Evolutionary conservation across 108 stramenopile species (phyloP), one percentile per base, ranked within the genome.

Genomic region (Aureococcus anophagefferens): DNA sequence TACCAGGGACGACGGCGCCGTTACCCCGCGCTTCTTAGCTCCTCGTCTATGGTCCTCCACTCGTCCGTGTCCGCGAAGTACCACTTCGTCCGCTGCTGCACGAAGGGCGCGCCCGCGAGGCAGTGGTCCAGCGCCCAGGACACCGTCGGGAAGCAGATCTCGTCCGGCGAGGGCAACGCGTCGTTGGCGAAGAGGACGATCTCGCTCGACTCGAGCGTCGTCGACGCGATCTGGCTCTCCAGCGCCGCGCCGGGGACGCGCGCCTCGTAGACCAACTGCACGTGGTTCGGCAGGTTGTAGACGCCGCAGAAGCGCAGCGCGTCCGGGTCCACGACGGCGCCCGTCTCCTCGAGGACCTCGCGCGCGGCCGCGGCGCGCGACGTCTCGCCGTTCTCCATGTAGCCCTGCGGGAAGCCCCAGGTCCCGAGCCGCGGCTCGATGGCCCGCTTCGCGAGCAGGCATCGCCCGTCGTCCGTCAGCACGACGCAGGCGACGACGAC

Each of bases 351-450:
- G 11, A 9, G 32, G 13, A 74, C 64, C 33, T 77, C 77, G 9
- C 77, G 72, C 30, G 30, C 28, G 21, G 68, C 77, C 4, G 65
- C 33, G 16, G 0, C 36, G 9, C 73, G 72, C 33, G 35, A 30
- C 9, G 72, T 16, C 34, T 77, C 77, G 11, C 70, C 70, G 5
- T 25, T 13, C 40, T 77, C 77, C 40, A 77, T 37, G 31, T 31
- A 72, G 62, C 77, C 77, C 14, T 72, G 72, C 0, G 77, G 77
- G 28, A 77, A 11, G 25, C 72, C 77, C 67, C 71, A 71, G 28
- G 30, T 63, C 14, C 77, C 77, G 21, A 59, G 21, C 21, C 14
- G 51, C 21, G 51, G 51, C 51, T 59, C 51, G 51, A 59, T 59
- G 21, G 51, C 51, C 21, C 51, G 51, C 25, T 25, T 16, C 51